phyloP scores from a whole-genome alignment of 1,139 yeast genomes.

The Zygosaccharomyces pseudobailii region DNA sequence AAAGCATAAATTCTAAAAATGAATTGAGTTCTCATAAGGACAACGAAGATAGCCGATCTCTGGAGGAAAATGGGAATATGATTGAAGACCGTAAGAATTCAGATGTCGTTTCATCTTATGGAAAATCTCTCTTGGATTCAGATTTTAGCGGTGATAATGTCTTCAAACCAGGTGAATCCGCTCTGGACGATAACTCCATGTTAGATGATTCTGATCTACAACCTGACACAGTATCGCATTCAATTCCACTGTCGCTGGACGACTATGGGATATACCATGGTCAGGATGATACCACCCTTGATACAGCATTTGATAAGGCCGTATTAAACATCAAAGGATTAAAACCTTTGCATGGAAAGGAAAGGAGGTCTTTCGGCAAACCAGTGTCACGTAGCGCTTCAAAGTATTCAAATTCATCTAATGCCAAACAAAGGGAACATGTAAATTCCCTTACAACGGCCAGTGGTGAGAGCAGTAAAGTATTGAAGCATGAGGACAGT shows the following conservation, averaged over 20 bases:
- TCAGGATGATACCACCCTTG: slow-evolving; percentile 25
- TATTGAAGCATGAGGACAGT: slow-evolving; percentile 8
- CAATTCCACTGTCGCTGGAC: slow-evolving; percentile 26
- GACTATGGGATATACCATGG: slow-evolving; percentile 27
- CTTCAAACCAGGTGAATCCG: slow-evolving; percentile 23
- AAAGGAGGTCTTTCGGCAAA: slow-evolving; percentile 7
- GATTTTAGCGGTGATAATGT: slow-evolving; percentile 35
- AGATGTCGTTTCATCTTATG: slow-evolving; percentile 36
- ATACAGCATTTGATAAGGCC: slow-evolving; percentile 25
- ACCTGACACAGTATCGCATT: slow-evolving; percentile 20
- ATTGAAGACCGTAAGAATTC: slow-evolving; percentile 24
- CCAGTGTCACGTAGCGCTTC: slow-evolving; percentile 9
- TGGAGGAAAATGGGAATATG: slow-evolving; percentile 5
- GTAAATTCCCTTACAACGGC: slow-evolving; percentile 8
- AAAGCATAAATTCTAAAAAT: slow-evolving; percentile 6
- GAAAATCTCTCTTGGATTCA: slow-evolving; percentile 37
- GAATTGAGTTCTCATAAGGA: slow-evolving; percentile 7
- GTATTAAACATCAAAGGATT: slow-evolving; percentile 17
- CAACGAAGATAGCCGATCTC: slow-evolving; percentile 4
- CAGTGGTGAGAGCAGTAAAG: slow-evolving; percentile 10
- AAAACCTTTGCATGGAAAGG: slow-evolving; percentile 6
- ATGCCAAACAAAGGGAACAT: slow-evolving; percentile 5
- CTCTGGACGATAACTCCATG: slow-evolving; percentile 15
- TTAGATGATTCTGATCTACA: slow-evolving; percentile 20
- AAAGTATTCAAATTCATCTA: slow-evolving; percentile 12